Conservation (phyloP, 139 green algal genomes). For the Chlamydomonas incerta region DNA sequence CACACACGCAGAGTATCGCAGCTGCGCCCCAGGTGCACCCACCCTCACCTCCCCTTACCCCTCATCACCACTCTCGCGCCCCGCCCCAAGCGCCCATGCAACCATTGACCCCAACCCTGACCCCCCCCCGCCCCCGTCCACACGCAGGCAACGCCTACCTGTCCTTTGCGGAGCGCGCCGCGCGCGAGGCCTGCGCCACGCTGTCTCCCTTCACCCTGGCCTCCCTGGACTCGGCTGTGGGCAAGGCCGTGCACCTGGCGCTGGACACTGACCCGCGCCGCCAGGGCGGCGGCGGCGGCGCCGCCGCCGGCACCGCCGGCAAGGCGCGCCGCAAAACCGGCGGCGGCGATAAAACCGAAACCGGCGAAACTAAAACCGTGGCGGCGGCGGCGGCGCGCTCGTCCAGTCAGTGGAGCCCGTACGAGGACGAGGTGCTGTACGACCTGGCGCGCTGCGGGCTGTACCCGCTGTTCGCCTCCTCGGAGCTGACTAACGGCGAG, state of each 20-base stretch:
- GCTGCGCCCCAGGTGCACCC: no score
- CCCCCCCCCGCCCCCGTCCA: not conserved
- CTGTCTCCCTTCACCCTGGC: slow-evolving; percentile 12
- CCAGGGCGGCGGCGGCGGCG: not conserved
- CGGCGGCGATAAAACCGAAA: no score
- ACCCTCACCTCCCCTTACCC: no score
- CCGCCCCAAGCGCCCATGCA: no score
- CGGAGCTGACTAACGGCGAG: slow-evolving; percentile 12
- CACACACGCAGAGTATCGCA: no score
- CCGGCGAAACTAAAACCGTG: no score
- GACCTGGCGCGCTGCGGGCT: slow-evolving; percentile 11
- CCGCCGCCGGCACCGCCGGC: no score
- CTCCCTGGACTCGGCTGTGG: slow-evolving; percentile 10
- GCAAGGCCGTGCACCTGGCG: slow-evolving; percentile 7
- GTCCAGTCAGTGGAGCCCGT: slow-evolving; percentile 21
- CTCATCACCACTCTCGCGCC: no score
- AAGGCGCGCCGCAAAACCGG: no score
- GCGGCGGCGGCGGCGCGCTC: no score
- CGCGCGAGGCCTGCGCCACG: slow-evolving; percentile 8
- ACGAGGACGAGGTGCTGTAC: slow-evolving; percentile 32
- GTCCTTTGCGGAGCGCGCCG: slow-evolving; percentile 6
- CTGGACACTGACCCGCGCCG: not conserved
- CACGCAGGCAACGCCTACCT: slow-evolving; percentile 6
- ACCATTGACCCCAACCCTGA: no score
- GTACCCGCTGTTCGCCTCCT: slow-evolving; percentile 17